phyloP scores from a whole-genome alignment of 2,329 filamentous ascomycete genomes.

The Parascedosporium putredinis region DNA sequence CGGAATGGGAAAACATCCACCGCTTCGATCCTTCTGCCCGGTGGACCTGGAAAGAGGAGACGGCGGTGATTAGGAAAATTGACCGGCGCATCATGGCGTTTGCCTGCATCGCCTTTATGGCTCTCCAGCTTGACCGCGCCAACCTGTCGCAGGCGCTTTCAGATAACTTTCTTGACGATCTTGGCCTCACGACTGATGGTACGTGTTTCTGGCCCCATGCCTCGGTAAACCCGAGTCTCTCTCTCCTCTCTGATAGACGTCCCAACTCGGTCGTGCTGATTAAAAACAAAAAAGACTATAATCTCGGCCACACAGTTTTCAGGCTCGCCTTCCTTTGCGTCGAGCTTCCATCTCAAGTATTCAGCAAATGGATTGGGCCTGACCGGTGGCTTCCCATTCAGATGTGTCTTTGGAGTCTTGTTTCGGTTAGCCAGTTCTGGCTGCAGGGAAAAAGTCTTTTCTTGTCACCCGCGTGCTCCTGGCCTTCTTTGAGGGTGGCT shows the following conservation, averaged over 20 bases:
- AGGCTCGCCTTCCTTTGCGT: slow-evolving; percentile 20
- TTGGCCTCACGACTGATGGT: slow-evolving; percentile 20
- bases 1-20: slow-evolving; percentile 22
- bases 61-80: slow-evolving; percentile 27
- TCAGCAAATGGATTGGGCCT: slow-evolving; percentile 46
- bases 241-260: no score
- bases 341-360: slow-evolving; percentile 46
- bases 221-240: no score
- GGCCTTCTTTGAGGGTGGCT: slow-evolving; percentile 32
- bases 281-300: slow-evolving; percentile 23
- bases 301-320: slow-evolving; percentile 23
- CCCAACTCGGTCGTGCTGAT: no score
- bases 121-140: slow-evolving; percentile 21
- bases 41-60: slow-evolving; percentile 27
- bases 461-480: slow-evolving; percentile 27
- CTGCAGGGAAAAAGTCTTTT: slow-evolving; percentile 27
- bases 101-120: slow-evolving; percentile 25
- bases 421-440: slow-evolving; percentile 37
- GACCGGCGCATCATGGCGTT: slow-evolving; percentile 39
- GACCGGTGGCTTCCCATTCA: slow-evolving; percentile 51
- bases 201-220: no score
- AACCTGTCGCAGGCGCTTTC: slow-evolving; percentile 21
- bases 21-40: slow-evolving; percentile 25
- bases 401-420: slow-evolving; percentile 45
- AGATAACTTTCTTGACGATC: slow-evolving; percentile 19